phyloP scores from a whole-genome alignment of 2,329 filamentous ascomycete species.

The Aspergillus sp. region DNA sequence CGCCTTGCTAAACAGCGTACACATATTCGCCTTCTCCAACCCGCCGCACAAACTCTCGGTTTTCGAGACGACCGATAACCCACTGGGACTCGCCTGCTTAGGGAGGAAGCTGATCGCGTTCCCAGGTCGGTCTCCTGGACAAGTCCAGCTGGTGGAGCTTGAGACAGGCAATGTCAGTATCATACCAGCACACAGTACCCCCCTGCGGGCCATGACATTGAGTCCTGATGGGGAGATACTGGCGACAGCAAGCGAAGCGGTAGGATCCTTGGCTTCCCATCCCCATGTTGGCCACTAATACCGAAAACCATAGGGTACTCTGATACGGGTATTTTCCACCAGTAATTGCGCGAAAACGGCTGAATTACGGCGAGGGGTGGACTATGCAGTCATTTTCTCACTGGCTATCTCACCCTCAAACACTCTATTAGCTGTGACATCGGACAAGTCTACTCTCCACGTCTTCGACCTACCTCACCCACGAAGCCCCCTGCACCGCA shows the following conservation, averaged over 20 bases:
- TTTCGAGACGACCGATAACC: slow-evolving; percentile 82
- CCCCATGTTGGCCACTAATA: slow-evolving; percentile 10
- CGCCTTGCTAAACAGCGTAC: slow-evolving; percentile 70
- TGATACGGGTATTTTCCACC: slow-evolving; percentile 78
- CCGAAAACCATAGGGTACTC: slow-evolving; percentile 53
- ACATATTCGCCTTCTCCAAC: slow-evolving; percentile 69
- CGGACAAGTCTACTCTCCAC: slow-evolving; percentile 92
- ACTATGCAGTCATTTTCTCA: slow-evolving; percentile 78
- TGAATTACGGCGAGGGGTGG: slow-evolving; percentile 80
- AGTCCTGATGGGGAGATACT: slow-evolving; percentile 72
- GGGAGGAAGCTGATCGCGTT: slow-evolving; percentile 67
- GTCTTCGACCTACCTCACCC: slow-evolving; percentile 70
- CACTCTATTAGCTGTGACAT: slow-evolving; percentile 76
- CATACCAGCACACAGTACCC: slow-evolving; percentile 76
- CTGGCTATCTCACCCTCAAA: slow-evolving; percentile 78
- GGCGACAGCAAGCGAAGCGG: slow-evolving; percentile 80
- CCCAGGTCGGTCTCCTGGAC: slow-evolving; percentile 76
- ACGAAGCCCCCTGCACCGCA: slow-evolving; percentile 22
- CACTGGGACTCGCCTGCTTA: slow-evolving; percentile 68
- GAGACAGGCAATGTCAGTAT: slow-evolving; percentile 77
- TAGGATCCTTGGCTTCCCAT: slow-evolving; percentile 20
- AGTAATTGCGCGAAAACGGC: slow-evolving; percentile 68
- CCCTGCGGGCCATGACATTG: slow-evolving; percentile 67
- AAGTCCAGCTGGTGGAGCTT: slow-evolving; percentile 79
- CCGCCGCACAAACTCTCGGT: slow-evolving; percentile 60